Percentiles rank a stretch among this genome's conserved stretches.
Evolutionary conservation across 768 basidiomycete species (phyloP).

Genomic region (Trametopsis cervina): DNA sequence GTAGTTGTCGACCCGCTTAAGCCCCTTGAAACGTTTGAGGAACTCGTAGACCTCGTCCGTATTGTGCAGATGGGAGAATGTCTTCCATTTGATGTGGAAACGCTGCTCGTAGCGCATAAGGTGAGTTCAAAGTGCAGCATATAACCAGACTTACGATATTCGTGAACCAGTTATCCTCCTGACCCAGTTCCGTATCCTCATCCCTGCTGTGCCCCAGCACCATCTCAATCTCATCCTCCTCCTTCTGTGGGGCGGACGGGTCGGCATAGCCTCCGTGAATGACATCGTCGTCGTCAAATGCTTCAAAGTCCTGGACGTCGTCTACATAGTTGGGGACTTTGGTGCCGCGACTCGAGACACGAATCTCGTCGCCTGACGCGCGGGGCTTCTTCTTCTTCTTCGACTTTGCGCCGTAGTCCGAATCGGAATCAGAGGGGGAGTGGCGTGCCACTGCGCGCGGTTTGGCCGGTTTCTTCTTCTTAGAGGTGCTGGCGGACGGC

Average conservation of each 20-base stretch:
- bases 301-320: slow-evolving; percentile 58
- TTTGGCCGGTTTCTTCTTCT: slow-evolving; percentile 57
- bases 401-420: slow-evolving; percentile 79
- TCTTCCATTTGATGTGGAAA: slow-evolving; percentile 99
- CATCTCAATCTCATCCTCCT: slow-evolving; percentile 88
- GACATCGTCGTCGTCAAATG: slow-evolving; percentile 64
- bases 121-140: background rate
- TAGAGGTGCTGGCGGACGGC: slow-evolving; percentile 27
- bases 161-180: slow-evolving; percentile 77
- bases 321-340: slow-evolving; percentile 84
- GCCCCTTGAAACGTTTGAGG: slow-evolving; percentile 88
- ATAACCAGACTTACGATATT: slow-evolving; percentile 56
- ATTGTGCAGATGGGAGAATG: slow-evolving; percentile 96
- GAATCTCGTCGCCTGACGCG: slow-evolving; percentile 60
- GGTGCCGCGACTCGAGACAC: slow-evolving; percentile 67
- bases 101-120: slow-evolving; percentile 43
- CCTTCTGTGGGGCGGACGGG: slow-evolving; percentile 24
- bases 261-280: slow-evolving; percentile 48
- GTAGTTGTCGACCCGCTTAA: slow-evolving; percentile 98
- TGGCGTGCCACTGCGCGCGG: slow-evolving; percentile 58
- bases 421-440: slow-evolving; percentile 71
- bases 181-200: slow-evolving; percentile 69
- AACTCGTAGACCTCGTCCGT: slow-evolving; percentile 99
- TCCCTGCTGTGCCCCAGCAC: slow-evolving; percentile 85
- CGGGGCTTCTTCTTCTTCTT: slow-evolving; percentile 76